Percentiles rank a stretch among this genome's conserved stretches.
Evolutionary conservation across 768 basidiomycete genomes (phyloP).

Genomic region (Panus rudis): DNA sequence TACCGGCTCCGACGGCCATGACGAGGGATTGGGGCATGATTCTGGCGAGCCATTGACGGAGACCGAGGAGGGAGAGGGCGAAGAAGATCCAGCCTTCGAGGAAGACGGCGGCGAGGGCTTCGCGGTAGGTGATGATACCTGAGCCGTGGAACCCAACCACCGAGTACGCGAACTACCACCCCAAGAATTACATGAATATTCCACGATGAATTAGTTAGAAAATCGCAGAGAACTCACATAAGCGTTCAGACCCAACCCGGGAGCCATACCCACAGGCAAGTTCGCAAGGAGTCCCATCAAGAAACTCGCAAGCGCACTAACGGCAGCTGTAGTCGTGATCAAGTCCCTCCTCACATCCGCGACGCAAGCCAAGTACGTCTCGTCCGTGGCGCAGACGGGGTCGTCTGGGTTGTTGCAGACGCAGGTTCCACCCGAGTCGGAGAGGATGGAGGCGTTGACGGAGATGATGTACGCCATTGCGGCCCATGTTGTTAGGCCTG

Average conservation of each 20-base stretch:
- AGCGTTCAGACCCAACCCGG: slow-evolving; percentile 78
- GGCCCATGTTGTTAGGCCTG: slow-evolving; percentile 78
- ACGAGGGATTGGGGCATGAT: slow-evolving; percentile 86
- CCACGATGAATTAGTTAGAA: not conserved
- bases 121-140: slow-evolving; percentile 63
- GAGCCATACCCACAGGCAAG: slow-evolving; percentile 84
- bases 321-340: slow-evolving; percentile 76
- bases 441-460: slow-evolving; percentile 77
- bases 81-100: slow-evolving; percentile 88
- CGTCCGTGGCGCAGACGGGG: slow-evolving; percentile 44
- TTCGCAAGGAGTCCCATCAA: slow-evolving; percentile 84
- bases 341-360: slow-evolving; percentile 62
- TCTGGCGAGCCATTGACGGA: slow-evolving; percentile 85
- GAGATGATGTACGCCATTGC: slow-evolving; percentile 87
- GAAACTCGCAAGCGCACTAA: slow-evolving; percentile 66
- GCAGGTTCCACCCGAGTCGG: slow-evolving; percentile 75
- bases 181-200: not conserved
- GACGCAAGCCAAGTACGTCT: slow-evolving; percentile 49
- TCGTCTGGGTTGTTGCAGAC: slow-evolving; percentile 54
- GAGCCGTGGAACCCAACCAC: slow-evolving; percentile 81
- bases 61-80: slow-evolving; percentile 68
- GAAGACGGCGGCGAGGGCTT: slow-evolving; percentile 82
- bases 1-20: slow-evolving; percentile 78
- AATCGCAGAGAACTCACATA: slow-evolving; percentile 42
- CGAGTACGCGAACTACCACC: slow-evolving; percentile 73